Conservation (phyloP, 2,329 filamentous ascomycete species). For the Aureobasidium sp. region DNA sequence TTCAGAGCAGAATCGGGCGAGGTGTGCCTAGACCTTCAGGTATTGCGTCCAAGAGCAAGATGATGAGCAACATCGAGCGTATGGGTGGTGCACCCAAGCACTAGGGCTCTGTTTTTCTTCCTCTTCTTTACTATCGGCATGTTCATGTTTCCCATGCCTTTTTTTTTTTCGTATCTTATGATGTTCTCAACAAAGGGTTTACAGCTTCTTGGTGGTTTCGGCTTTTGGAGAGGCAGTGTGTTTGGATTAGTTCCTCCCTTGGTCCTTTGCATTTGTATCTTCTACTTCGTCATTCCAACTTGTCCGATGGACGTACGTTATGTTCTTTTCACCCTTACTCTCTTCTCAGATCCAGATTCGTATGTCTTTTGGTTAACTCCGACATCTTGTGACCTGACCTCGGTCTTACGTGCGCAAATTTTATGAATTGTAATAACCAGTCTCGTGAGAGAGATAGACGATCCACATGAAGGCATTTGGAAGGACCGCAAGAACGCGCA, state of each 20-base stretch:
- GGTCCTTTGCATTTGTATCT: too few species aligned
- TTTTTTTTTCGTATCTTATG: background rate
- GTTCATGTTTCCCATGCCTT: background rate
- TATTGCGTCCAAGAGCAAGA: conserved; percentile 53
- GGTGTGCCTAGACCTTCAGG: conserved; percentile 28
- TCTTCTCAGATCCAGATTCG: too few species aligned
- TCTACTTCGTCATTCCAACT: too few species aligned
- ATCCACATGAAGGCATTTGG: too few species aligned
- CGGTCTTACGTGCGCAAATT: too few species aligned
- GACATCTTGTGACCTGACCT: too few species aligned
- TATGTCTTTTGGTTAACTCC: too few species aligned
- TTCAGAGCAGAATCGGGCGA: conserved; percentile 42
- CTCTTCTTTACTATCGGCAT: background rate
- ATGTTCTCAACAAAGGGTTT: background rate
- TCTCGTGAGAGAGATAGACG: too few species aligned
- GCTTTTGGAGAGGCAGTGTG: background rate
- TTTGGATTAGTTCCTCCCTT: background rate
- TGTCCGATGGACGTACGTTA: too few species aligned
- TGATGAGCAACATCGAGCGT: conserved; percentile 80
- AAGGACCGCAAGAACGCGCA: too few species aligned
- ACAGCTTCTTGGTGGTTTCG: background rate
- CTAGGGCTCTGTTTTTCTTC: background rate
- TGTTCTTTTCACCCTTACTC: too few species aligned
- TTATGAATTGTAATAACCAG: too few species aligned
- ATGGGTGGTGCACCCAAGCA: conserved; percentile 51